phyloP scores from a whole-genome alignment of 2,329 filamentous ascomycete species.

The Penicillium hesseltinei region DNA sequence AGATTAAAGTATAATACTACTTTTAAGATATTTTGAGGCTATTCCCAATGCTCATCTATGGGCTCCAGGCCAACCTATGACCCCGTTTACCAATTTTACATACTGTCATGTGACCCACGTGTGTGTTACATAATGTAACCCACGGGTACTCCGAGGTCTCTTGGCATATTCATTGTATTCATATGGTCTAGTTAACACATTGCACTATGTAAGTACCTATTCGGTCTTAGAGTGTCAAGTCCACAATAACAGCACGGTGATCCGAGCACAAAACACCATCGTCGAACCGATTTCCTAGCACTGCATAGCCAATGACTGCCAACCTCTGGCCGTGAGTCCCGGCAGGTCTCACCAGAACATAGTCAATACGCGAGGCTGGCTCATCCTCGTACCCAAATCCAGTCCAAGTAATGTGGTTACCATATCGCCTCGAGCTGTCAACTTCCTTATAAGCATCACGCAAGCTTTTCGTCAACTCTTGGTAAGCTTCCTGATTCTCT shows the following conservation, averaged over 20 bases:
- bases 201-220: too few relatives aligned
- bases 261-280: conserved; percentile 56
- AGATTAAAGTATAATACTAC: neutral
- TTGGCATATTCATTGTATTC: neutral
- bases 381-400: conserved; percentile 49
- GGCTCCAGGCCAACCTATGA: neutral
- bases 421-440: conserved; percentile 43
- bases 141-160: neutral
- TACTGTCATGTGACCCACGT: conserved; percentile 2
- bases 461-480: conserved; percentile 45
- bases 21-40: neutral
- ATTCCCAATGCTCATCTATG: neutral
- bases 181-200: too few relatives aligned
- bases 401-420: conserved; percentile 54
- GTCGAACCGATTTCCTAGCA: conserved; percentile 56
- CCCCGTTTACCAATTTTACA: conserved; percentile 10
- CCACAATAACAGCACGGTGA: conserved; percentile 55
- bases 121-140: neutral
- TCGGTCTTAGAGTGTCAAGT: neutral
- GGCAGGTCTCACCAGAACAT: conserved; percentile 47
- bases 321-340: conserved; percentile 31
- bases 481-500: conserved; percentile 53
- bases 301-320: conserved; percentile 49
- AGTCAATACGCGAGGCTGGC: conserved; percentile 50
- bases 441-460: conserved; percentile 43